A percentile compares a stretch with the other conserved stretches of the same genome.
phyloP scores from a whole-genome alignment of 2,329 filamentous ascomycete genomes.

The Alternaria viburni region DNA sequence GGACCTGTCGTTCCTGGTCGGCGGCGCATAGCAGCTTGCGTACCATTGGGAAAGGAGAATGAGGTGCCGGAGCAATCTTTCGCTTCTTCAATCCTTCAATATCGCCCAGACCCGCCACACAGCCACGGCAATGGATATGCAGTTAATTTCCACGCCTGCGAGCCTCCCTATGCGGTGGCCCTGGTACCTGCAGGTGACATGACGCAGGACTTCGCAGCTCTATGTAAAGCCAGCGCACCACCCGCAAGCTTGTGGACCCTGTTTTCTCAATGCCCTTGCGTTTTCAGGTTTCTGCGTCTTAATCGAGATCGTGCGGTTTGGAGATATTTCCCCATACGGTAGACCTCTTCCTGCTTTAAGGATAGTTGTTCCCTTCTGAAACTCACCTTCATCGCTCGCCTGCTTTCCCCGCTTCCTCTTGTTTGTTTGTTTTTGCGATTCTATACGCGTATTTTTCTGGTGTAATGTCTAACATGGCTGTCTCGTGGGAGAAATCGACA shows the following conservation, averaged over 20 bases:
- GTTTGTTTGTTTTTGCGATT: constrained; percentile 2
- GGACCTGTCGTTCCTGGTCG: constrained; percentile 1
- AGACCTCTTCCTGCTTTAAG: constrained; percentile 10
- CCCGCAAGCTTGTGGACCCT: constrained; percentile 13
- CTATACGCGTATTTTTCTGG: constrained; percentile 3
- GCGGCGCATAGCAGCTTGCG: background rate
- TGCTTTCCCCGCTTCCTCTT: constrained; percentile 1
- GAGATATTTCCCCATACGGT: constrained; percentile 8
- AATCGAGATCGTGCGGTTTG: constrained; percentile 12
- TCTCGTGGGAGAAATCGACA: constrained; percentile 36
- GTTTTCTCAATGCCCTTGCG: constrained; percentile 5
- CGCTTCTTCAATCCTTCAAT: constrained; percentile 7
- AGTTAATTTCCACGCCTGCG: constrained; percentile 19
- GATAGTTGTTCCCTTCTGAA: constrained; percentile 10
- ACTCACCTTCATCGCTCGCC: background rate
- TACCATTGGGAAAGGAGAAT: background rate
- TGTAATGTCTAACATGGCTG: constrained; percentile 22
- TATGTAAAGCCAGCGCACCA: constrained; percentile 26
- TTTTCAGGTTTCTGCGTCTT: constrained; percentile 15
- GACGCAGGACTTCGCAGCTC: constrained; percentile 7
- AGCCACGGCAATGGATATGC: constrained; percentile 9
- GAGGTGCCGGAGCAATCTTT: background rate
- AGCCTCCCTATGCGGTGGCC: constrained; percentile 14
- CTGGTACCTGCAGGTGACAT: constrained; percentile 22
- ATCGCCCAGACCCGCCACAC: constrained; percentile 18